These are phyloP conservation scores for Phytophthora kernoviae DNA, from an alignment of 352 stramenopile genomes.

Conservation along the genomic window DNA sequence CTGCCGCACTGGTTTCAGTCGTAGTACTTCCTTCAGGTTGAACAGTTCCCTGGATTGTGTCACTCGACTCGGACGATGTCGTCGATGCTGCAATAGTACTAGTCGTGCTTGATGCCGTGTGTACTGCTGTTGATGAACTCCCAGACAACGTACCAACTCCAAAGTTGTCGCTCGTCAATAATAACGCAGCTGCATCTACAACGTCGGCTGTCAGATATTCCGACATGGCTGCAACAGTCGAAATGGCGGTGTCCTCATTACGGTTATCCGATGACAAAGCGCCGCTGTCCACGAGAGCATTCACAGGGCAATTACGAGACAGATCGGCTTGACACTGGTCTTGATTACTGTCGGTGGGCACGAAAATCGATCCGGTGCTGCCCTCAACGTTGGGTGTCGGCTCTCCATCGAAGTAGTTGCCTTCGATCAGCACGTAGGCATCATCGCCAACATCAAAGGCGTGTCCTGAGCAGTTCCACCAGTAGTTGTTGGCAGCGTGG, in stretches of 20 bases:
- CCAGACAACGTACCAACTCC: slow-evolving; percentile 5
- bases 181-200: slow-evolving; percentile 1
- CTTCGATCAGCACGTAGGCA: slow-evolving; percentile 29
- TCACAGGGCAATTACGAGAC: slow-evolving; percentile 16
- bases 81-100: background rate
- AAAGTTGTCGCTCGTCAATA: slow-evolving; percentile 8
- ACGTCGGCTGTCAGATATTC: slow-evolving; percentile 3
- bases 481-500: slow-evolving; percentile 41
- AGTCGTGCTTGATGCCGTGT: background rate
- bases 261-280: slow-evolving; percentile 6
- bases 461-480: slow-evolving; percentile 25
- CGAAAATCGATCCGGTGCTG: slow-evolving; percentile 15
- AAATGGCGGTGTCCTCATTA: slow-evolving; percentile 14
- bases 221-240: slow-evolving; percentile 9
- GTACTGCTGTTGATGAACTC: background rate
- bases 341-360: slow-evolving; percentile 11
- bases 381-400: slow-evolving; percentile 9
- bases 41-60: background rate
- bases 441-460: slow-evolving; percentile 24
- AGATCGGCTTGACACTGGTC: slow-evolving; percentile 14
- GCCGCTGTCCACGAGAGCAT: slow-evolving; percentile 10
- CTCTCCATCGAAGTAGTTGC: slow-evolving; percentile 36
- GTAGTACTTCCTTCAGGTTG: background rate
- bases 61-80: slow-evolving; percentile 1
- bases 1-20: background rate